A percentile compares a stretch with the other conserved stretches of the same genome.
Conservation (phyloP, 331 rosid species). For the Ulmus americana region DNA sequence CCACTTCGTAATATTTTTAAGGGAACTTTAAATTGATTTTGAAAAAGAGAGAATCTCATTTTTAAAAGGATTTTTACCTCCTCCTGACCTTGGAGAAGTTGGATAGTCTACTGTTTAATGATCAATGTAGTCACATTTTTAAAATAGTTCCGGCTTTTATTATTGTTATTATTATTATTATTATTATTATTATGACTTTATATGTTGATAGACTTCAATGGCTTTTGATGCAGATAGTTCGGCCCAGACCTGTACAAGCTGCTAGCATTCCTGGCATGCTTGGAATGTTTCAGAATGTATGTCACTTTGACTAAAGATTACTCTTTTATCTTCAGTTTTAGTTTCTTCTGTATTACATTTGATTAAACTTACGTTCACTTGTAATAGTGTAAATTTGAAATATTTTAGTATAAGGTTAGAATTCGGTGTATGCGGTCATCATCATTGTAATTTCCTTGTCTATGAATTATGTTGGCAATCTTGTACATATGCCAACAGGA, state of each 20-base stretch:
- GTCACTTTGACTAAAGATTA: conserved; percentile 18
- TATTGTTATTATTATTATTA: too few species aligned
- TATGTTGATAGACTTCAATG: conserved; percentile 5
- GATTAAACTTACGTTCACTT: not conserved
- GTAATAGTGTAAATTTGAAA: too few species aligned
- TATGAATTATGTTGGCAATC: not conserved
- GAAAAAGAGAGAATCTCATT: too few species aligned
- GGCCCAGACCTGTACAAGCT: conserved; percentile 95
- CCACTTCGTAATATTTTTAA: too few species aligned
- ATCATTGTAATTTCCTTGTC: not conserved
- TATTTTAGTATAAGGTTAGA: not conserved
- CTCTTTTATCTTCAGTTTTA: not conserved
- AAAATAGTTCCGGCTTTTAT: not conserved
- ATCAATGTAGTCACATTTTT: not conserved
- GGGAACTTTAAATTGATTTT: too few species aligned
- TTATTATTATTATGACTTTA: not conserved
- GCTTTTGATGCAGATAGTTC: conserved; percentile 68
- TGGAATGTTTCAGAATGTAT: conserved; percentile 94
- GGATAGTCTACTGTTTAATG: not conserved
- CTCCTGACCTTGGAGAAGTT: not conserved
- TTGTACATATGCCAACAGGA: not conserved
- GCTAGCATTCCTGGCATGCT: conserved; percentile 99
- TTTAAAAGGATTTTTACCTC: too few species aligned
- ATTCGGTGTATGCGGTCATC: not conserved
- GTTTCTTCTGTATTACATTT: not conserved